These are phyloP conservation scores for Rutstroemia sp. DNA, from an alignment of 2,329 filamentous ascomycete genomes.

Conservation along the genomic window DNA sequence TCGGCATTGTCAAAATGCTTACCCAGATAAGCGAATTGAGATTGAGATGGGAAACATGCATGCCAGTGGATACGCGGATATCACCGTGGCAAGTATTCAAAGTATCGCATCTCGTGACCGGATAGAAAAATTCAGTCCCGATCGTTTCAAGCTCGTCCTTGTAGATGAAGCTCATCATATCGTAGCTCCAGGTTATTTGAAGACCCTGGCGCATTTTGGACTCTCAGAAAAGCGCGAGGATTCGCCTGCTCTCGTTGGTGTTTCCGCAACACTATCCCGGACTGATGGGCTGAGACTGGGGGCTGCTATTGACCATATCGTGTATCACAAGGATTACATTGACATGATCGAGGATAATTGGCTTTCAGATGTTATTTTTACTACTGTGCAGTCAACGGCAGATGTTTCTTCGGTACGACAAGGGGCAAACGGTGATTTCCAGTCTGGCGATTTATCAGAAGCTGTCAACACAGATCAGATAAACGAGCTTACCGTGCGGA, in stretches of 20 bases:
- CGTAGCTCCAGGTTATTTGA: slow-evolving; percentile 73
- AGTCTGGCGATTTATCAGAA: slow-evolving; percentile 65
- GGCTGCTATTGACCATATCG: slow-evolving; percentile 85
- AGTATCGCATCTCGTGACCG: slow-evolving; percentile 73
- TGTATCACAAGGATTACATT: slow-evolving; percentile 82
- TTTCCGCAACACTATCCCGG: slow-evolving; percentile 73
- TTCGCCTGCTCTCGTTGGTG: slow-evolving; percentile 70
- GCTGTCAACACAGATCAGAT: slow-evolving; percentile 75
- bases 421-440: slow-evolving; percentile 68
- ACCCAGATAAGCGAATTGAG: slow-evolving; percentile 74
- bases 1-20: slow-evolving; percentile 70
- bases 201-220: slow-evolving; percentile 70
- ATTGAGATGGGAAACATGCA: slow-evolving; percentile 82
- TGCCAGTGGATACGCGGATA: slow-evolving; percentile 76
- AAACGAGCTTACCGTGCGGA: slow-evolving; percentile 78
- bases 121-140: slow-evolving; percentile 74
- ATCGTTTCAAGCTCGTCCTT: slow-evolving; percentile 76
- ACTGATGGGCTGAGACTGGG: slow-evolving; percentile 81
- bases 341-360: slow-evolving; percentile 85
- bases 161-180: slow-evolving; percentile 98
- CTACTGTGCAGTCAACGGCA: slow-evolving; percentile 76
- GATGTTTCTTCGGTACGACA: slow-evolving; percentile 66
- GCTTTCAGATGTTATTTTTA: slow-evolving; percentile 89
- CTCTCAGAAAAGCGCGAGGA: slow-evolving; percentile 44
- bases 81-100: slow-evolving; percentile 84